Conservation (phyloP, 768 basidiomycete genomes). For the Saitozyma podzolica region DNA sequence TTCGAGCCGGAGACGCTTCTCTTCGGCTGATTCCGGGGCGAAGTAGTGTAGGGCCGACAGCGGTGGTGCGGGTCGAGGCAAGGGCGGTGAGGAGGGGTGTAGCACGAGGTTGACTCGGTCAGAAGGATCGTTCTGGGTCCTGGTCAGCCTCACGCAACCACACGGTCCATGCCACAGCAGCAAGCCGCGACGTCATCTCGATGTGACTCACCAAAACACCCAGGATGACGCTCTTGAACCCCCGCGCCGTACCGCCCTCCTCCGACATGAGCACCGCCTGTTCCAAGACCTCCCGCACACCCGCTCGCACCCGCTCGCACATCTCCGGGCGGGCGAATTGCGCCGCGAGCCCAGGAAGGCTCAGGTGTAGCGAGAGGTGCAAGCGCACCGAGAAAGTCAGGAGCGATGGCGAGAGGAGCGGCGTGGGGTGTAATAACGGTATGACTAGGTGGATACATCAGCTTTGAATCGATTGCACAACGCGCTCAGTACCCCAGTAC, state of each 20-base stretch:
- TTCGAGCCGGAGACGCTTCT: constrained; percentile 30
- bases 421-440: constrained; percentile 28
- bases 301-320: constrained; percentile 9
- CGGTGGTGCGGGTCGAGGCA: constrained; percentile 41
- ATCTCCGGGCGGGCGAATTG: constrained; percentile 1
- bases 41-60: constrained; percentile 41
- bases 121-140: not conserved
- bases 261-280: constrained; percentile 31
- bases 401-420: constrained; percentile 31
- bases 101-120: constrained; percentile 16
- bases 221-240: constrained; percentile 44
- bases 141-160: not conserved
- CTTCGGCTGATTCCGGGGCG: constrained; percentile 35
- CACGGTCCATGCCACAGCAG: not conserved
- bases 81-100: constrained; percentile 44
- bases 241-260: constrained; percentile 32
- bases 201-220: constrained; percentile 25
- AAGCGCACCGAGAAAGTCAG: constrained; percentile 41
- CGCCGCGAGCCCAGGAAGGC: constrained; percentile 17
- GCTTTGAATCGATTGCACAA: not conserved
- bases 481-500: not conserved
- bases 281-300: constrained; percentile 28
- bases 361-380: constrained; percentile 34
- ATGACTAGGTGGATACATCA: constrained; percentile 23
- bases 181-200: not conserved